Evolutionary conservation across 495 filamentous ascomycete species (phyloP), one percentile per base, ranked within the genome.

Genomic region (Aeminium ludgeri): DNA sequence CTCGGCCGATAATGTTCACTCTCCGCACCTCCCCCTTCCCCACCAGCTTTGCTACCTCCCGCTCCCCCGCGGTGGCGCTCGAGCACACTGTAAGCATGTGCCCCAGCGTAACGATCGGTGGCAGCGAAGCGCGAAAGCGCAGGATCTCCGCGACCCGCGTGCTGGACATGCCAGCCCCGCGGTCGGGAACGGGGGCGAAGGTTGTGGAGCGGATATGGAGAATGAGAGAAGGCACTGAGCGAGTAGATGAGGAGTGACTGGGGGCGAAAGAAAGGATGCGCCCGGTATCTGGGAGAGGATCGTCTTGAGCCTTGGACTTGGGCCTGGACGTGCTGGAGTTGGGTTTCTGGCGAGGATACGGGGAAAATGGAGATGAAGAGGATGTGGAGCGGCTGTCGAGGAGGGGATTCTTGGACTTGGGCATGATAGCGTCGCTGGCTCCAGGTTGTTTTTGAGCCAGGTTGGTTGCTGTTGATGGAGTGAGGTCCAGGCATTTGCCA

Each of bases 151-250:
- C 69, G 19, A 82, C 78, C 11, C 76, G 70, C 1, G 67, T 74
- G 29, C 76, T 80, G 51, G 76, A 79, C 76, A 89, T 83, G 10
- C 82, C 82, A 0, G 73, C 63, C 6, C 65, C 64, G 18, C 54
- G 54, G 16, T 70, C 62, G 5, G 82, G 82, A 2, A 89, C 59
- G 6, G 67, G 64, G 33, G 71, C 68, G 55, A 86, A 92, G 72
- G 81, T 85, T 47, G 58, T 67, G 4, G 51, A 53, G 18, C 64
- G 66, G 15, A 78, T 73, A 52, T 80, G 71, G 28, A 61, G 52
- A 18, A 87, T 67, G 7, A 78, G 71, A 33, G 76, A 69, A 8
- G 70, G 56, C 6, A 85, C 76, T 25, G 23, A 25, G 23, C 23
- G 8, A 62, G 79, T 71, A 38, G 71, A 63, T 7, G 77, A 61